phyloP scores from a whole-genome alignment of 495 filamentous ascomycete species.

The Annulohypoxylon maeteangense region DNA sequence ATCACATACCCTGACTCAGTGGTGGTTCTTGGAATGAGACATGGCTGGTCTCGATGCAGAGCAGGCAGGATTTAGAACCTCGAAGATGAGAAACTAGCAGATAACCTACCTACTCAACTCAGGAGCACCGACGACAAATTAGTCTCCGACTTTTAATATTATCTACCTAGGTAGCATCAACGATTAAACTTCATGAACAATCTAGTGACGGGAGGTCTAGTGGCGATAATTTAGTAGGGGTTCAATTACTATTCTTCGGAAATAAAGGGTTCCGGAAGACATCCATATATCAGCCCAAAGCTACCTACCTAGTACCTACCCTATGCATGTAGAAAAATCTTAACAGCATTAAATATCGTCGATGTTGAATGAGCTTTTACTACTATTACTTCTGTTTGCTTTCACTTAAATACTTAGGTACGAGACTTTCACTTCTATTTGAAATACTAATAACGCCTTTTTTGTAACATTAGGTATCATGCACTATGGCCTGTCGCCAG shows the following conservation, averaged over 20 bases:
- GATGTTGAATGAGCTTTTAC: background rate
- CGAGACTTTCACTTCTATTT: background rate
- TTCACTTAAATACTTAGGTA: background rate
- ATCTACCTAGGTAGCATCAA: background rate
- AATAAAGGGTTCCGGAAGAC: background rate
- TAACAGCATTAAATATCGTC: background rate
- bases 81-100: background rate
- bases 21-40: background rate
- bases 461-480: background rate
- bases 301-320: too few species aligned
- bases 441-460: background rate
- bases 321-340: too few species aligned
- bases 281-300: background rate
- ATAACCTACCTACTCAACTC: background rate
- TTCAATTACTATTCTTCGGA: background rate
- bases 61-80: background rate
- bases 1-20: background rate
- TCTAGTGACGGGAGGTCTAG: too few species aligned
- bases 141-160: background rate
- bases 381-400: background rate
- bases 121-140: background rate
- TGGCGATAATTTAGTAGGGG: background rate
- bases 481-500: background rate
- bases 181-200: background rate
- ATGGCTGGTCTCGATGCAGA: background rate